Base-by-base conservation (phyloP, 2,329 filamentous ascomycete species). In the Stagonosporopsis tanaceti region DNA sequence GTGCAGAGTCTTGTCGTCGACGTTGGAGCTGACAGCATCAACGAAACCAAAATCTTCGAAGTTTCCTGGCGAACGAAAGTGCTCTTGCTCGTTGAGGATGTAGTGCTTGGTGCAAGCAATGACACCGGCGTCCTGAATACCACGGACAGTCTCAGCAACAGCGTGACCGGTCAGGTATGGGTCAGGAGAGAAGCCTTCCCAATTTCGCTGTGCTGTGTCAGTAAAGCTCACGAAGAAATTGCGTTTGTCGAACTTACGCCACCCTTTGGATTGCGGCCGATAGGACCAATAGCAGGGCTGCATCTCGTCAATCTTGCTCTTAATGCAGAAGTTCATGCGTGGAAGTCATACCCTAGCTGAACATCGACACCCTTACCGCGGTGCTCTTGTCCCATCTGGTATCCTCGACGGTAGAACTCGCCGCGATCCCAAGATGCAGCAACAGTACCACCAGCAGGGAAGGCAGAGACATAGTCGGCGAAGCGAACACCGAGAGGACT, bases 361-460 rank as follows among this genome's bases (percentile, higher is more conserved):
- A 91, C 86, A 72, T 89, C 90, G 51, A 90, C 84, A 60, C 89
- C 92, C 78, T 95, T 96, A 62, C 78, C 88, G 57, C 85, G 86
- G 67, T 90, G 87, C 72, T 96, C 92, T 55, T 82, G 80, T 3
- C 88, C 92, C 88, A 96, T 92, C 45, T 88, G 89, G 48, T 84
- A 78, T 30, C 88, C 92, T 47, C 91, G 85, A 48, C 82, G 79
- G 67, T 86, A 87, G 72, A 93, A 89, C 28, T 96, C 82, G 12
- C 80, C 76, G 55, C 89, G 86, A 75, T 93, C 90, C 84, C 89
- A 97, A 0, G 92, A 91, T n/a, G 92, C 90, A 14, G 90, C 93
- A 28, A 91, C 85, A 6, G 91, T 93, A 65, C 93, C 82, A 45
- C 90, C 92, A 0, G 89, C 88, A 0, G 90, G 85, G 74, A 96